Conservation (phyloP, 2,329 filamentous ascomycete genomes). For the Geoglossum cookeanum region DNA sequence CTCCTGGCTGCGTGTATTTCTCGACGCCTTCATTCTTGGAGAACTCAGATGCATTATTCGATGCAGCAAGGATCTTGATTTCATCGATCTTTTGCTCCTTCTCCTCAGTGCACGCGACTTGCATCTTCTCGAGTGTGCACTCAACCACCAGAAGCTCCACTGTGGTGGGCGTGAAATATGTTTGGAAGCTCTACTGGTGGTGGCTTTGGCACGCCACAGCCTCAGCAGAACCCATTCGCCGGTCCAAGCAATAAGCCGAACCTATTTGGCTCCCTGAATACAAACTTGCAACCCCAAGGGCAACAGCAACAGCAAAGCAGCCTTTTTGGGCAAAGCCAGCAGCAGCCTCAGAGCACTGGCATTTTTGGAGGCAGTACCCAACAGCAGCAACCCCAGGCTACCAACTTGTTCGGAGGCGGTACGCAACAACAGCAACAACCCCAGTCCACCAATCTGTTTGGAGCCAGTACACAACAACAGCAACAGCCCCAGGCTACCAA, state of each 20-base stretch:
- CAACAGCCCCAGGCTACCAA: conserved; percentile 15
- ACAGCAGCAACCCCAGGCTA: conserved; percentile 8
- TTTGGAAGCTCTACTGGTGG: not conserved
- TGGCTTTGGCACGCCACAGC: conserved; percentile 8
- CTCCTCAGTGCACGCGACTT: conserved; percentile 18
- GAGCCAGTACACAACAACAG: conserved; percentile 5
- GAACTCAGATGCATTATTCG: not conserved
- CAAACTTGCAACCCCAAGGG: not conserved
- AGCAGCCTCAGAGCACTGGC: conserved; percentile 15
- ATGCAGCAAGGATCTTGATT: not conserved
- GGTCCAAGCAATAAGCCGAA: conserved; percentile 5
- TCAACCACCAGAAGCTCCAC: conserved; percentile 3
- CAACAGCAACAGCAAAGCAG: conserved; percentile 11
- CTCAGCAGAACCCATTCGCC: conserved; percentile 6
- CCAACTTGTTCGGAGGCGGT: not conserved
- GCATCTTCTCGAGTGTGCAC: not conserved
- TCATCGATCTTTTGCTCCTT: conserved; percentile 4
- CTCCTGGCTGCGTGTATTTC: not conserved
- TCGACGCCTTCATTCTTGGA: not conserved
- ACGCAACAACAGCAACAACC: conserved; percentile 12
- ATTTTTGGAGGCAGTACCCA: conserved; percentile 14
- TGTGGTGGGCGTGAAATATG: not conserved
- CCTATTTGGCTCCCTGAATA: conserved; percentile 7
- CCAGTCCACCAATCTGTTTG: conserved; percentile 11
- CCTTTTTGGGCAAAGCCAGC: conserved; percentile 14